Percentiles rank a stretch among this genome's conserved stretches.
phyloP scores from a whole-genome alignment of 2,329 filamentous ascomycete species.

The Dryadomyces quercivorus region DNA sequence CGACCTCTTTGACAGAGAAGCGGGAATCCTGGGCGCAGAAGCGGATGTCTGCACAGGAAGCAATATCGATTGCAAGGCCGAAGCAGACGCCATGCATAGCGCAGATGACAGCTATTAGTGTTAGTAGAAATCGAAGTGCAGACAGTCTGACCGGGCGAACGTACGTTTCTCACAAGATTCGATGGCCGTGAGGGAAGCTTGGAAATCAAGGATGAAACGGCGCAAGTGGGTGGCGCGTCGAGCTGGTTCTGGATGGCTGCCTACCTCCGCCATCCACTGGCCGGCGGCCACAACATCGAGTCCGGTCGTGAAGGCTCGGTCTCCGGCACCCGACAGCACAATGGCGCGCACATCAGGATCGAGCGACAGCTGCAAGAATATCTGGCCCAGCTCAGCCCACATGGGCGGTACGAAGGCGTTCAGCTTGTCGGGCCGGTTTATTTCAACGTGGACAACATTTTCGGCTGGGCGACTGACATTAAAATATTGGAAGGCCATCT shows the following conservation, averaged over 20 bases:
- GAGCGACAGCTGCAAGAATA: conserved; percentile 61
- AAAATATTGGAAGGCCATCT: conserved; percentile 25
- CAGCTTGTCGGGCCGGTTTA: conserved; percentile 75
- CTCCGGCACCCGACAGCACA: conserved; percentile 68
- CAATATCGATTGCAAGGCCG: conserved; percentile 66
- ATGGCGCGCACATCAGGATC: conserved; percentile 65
- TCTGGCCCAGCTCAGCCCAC: conserved; percentile 67
- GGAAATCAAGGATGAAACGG: conserved; percentile 65
- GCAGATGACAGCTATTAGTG: conserved; percentile 56
- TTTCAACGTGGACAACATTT: conserved; percentile 81
- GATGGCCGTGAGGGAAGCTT: conserved; percentile 61
- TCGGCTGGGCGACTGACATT: conserved; percentile 47
- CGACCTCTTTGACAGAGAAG: conserved; percentile 69
- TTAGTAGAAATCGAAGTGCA: not conserved
- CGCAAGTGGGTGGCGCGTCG: conserved; percentile 51
- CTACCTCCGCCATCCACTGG: conserved; percentile 34
- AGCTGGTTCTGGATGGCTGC: conserved; percentile 45
- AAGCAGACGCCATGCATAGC: conserved; percentile 69
- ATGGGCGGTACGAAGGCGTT: conserved; percentile 79
- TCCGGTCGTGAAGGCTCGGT: conserved; percentile 74
- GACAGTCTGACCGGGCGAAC: conserved; percentile 16
- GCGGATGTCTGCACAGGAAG: conserved; percentile 58
- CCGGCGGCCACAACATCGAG: conserved; percentile 68
- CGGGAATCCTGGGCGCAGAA: conserved; percentile 46
- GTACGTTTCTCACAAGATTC: conserved; percentile 82